A percentile compares a stretch with the other conserved stretches of the same genome.
These are phyloP conservation scores for Paecilomyces variotii DNA, from an alignment of 2,329 filamentous ascomycete genomes.

Conservation along the genomic window DNA sequence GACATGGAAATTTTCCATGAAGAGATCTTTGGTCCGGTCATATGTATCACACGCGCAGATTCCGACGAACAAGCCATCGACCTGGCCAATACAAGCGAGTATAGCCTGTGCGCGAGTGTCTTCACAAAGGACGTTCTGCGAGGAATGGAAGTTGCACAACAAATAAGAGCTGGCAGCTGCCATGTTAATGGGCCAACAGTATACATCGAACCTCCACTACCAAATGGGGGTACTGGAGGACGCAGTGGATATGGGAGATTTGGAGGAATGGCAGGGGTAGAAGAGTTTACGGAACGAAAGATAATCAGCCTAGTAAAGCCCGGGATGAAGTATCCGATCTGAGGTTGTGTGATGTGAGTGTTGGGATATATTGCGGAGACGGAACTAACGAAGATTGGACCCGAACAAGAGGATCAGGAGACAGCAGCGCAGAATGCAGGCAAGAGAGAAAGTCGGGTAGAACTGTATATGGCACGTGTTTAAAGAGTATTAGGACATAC, in stretches of 20 bases:
- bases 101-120: conserved; percentile 6
- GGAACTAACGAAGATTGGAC: neutral
- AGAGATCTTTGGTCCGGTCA: conserved; percentile 5
- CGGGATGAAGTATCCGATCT: conserved; percentile 8
- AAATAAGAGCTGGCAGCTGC: conserved; percentile 19
- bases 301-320: conserved; percentile 21
- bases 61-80: conserved; percentile 5
- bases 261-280: conserved; percentile 25
- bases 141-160: conserved; percentile 5
- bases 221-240: conserved; percentile 36
- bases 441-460: too few relatives aligned
- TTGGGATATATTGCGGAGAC: neutral
- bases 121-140: conserved; percentile 5
- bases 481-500: too few relatives aligned
- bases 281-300: conserved; percentile 31
- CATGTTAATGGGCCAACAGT: conserved; percentile 40
- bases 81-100: conserved; percentile 1
- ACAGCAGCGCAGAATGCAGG: too few relatives aligned
- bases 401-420: too few relatives aligned
- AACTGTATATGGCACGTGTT: too few relatives aligned
- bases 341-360: too few relatives aligned
- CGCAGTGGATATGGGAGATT: conserved; percentile 38
- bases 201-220: conserved; percentile 37
- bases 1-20: conserved; percentile 5
- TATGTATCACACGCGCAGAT: conserved; percentile 3